Percentiles rank a stretch among this genome's conserved stretches.
phyloP scores from a whole-genome alignment of 164 flowering plant genomes.

The Macadamia tetraphylla region DNA sequence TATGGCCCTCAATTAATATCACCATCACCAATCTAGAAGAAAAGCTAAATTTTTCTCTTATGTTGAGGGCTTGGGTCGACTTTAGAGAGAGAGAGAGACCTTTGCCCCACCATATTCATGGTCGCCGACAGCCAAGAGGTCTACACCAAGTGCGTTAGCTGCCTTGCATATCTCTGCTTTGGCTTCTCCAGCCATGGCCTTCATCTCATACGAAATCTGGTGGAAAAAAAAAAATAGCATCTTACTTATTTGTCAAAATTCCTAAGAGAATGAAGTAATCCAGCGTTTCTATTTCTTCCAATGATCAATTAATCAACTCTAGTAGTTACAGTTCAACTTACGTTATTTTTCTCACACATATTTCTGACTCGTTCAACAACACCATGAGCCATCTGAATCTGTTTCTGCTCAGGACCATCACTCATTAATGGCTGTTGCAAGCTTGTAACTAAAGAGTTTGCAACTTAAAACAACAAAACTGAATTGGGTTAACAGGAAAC shows the following conservation, averaged over 20 bases:
- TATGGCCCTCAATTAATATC: no score
- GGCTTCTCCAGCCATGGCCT: slow-evolving; percentile 13
- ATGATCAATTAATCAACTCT: no score
- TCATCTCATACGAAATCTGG: slow-evolving; percentile 17
- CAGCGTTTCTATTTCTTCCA: no score
- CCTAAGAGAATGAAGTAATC: no score
- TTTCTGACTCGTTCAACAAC: slow-evolving; percentile 5
- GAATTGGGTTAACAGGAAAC: no score
- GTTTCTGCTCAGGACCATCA: slow-evolving; percentile 2
- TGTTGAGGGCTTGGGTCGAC: no score
- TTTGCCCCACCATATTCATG: slow-evolving; percentile 11
- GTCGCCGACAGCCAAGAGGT: slow-evolving; percentile 15
- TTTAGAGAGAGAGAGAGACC: slow-evolving; percentile 2
- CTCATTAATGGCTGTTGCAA: not conserved
- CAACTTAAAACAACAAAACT: not conserved
- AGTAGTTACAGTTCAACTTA: not conserved
- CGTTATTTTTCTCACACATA: slow-evolving; percentile 12
- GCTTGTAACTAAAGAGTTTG: not conserved
- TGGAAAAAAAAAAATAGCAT: no score
- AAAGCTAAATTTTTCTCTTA: no score
- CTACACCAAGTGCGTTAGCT: slow-evolving; percentile 11
- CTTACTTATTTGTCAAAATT: no score
- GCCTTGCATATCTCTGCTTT: slow-evolving; percentile 16
- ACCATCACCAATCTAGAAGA: no score
- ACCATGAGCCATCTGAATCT: not conserved